phyloP scores from a whole-genome alignment of 192 early-diverging fungal species.

The Coemansia sp. region DNA sequence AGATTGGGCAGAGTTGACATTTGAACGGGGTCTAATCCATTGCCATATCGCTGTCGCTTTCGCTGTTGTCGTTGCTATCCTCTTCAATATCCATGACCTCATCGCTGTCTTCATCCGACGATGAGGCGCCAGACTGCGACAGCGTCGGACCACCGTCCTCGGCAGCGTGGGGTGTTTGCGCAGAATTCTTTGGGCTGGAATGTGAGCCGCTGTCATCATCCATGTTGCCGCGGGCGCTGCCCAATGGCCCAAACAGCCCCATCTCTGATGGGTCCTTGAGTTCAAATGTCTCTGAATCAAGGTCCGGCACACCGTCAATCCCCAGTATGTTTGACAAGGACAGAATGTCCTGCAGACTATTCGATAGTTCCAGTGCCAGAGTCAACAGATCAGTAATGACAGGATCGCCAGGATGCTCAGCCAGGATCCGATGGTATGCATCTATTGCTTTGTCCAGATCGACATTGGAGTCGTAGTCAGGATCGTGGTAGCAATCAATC shows the following conservation, averaged over 20 bases:
- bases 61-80: constrained; percentile 26
- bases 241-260: constrained; percentile 6
- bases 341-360: constrained; percentile 10
- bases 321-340: constrained; percentile 3
- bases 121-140: not conserved
- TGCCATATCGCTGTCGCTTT: constrained; percentile 44
- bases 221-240: not conserved
- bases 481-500: constrained; percentile 14
- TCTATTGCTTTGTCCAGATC: constrained; percentile 48
- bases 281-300: constrained; percentile 10
- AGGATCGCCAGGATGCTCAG: constrained; percentile 37
- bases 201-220: not conserved
- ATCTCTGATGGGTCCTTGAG: constrained; percentile 14
- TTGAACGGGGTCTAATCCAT: constrained; percentile 22
- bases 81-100: constrained; percentile 57
- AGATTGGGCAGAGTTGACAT: too few species aligned
- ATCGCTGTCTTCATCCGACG: constrained; percentile 34
- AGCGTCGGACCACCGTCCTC: not conserved
- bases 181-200: not conserved
- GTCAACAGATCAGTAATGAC: constrained; percentile 47
- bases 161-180: constrained; percentile 1
- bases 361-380: constrained; percentile 42
- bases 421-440: constrained; percentile 38
- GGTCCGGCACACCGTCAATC: not conserved
- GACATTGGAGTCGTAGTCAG: not conserved